Evolutionary conservation across 177 flowering plant genomes (phyloP).

Genomic region (Telopea speciosissima): DNA sequence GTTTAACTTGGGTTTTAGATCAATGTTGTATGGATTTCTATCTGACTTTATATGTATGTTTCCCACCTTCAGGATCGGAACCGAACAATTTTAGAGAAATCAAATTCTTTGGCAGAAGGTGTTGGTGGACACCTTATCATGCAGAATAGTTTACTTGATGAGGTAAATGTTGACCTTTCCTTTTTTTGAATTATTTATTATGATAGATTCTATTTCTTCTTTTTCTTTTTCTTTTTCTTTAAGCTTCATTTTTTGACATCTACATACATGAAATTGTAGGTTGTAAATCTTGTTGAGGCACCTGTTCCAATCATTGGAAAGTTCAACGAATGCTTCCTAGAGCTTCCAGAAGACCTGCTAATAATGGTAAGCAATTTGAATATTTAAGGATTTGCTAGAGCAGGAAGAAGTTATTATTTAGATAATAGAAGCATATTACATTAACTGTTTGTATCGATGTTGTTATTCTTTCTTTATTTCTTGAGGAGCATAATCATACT

Average conservation of each 20-base stretch:
- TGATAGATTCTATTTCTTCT: too few relatives aligned
- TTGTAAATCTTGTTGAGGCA: conserved; percentile 92
- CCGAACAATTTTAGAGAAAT: conserved; percentile 44
- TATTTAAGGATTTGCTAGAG: neutral
- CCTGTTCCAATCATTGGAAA: conserved; percentile 83
- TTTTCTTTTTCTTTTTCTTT: neutral
- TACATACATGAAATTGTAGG: conserved; percentile 31
- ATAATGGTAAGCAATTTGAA: conserved; percentile 50
- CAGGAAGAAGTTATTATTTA: neutral
- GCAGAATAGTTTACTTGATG: conserved; percentile 54
- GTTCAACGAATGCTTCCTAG: conserved; percentile 73
- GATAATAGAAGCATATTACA: too few relatives aligned
- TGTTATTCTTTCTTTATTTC: too few relatives aligned
- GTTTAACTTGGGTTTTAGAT: neutral
- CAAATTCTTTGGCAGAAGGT: conserved; percentile 51
- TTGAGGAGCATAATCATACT: too few relatives aligned
- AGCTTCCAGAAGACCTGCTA: conserved; percentile 81
- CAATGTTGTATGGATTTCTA: neutral
- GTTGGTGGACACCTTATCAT: conserved; percentile 50
- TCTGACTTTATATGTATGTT: neutral
- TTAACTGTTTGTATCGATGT: too few relatives aligned
- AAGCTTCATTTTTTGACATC: neutral
- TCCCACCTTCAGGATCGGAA: conserved; percentile 57
- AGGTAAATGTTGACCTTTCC: conserved; percentile 36
- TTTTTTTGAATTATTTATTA: neutral